These are phyloP conservation scores for Diatrype stigma DNA, from an alignment of 2,329 filamentous ascomycete species.

Conservation along the genomic window DNA sequence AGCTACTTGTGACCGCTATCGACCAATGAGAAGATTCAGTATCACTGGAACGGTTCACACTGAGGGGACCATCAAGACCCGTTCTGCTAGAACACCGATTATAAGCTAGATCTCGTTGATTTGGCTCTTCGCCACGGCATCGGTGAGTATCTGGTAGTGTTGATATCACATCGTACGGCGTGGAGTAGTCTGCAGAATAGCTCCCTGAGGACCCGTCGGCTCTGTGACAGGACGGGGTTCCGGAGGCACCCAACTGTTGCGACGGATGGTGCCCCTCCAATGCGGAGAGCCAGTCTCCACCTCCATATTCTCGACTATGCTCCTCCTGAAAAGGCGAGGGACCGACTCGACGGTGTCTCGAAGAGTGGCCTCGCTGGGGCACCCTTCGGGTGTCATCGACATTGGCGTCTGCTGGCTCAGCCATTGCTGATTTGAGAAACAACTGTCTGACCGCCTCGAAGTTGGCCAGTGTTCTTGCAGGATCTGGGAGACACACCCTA, in stretches of 20 bases:
- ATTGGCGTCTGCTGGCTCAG: slow-evolving; percentile 1
- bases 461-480: slow-evolving; percentile 9
- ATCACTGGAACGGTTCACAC: slow-evolving; percentile 11
- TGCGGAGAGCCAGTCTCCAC: slow-evolving; percentile 8
- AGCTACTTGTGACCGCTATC: slow-evolving; percentile 7
- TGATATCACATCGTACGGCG: slow-evolving; percentile 12
- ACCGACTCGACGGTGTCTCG: slow-evolving; percentile 6
- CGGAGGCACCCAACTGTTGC: slow-evolving; percentile 7
- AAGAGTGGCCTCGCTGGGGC: slow-evolving; percentile 13
- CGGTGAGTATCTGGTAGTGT: slow-evolving; percentile 7
- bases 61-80: slow-evolving; percentile 23
- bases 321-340: slow-evolving; percentile 7
- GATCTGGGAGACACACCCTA: slow-evolving; percentile 14
- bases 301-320: slow-evolving; percentile 17
- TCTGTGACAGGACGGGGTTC: slow-evolving; percentile 7
- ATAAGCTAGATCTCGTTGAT: slow-evolving; percentile 10
- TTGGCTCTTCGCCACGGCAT: slow-evolving; percentile 5
- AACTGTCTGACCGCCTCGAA: slow-evolving; percentile 4
- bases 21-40: slow-evolving; percentile 10
- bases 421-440: not conserved
- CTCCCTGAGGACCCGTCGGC: slow-evolving; percentile 7
- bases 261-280: slow-evolving; percentile 4
- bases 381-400: slow-evolving; percentile 1
- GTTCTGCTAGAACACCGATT: slow-evolving; percentile 13
- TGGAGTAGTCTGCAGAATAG: slow-evolving; percentile 11